These are phyloP conservation scores for Trichophyton rubrum DNA, from an alignment of 2,329 filamentous ascomycete species.

Conservation along the genomic window DNA sequence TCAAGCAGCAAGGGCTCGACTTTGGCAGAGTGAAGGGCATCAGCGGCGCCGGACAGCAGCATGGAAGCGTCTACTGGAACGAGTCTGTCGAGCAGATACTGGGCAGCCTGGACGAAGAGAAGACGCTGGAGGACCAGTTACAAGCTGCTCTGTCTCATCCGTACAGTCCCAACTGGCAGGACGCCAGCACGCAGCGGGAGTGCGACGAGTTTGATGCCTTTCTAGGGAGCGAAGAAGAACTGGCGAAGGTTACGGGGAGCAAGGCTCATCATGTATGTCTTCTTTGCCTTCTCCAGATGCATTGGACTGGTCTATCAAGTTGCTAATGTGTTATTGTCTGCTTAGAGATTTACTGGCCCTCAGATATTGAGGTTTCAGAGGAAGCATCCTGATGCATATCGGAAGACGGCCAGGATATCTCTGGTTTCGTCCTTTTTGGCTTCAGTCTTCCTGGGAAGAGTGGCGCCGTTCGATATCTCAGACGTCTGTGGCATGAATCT, in stretches of 20 bases:
- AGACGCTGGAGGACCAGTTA: constrained; percentile 61
- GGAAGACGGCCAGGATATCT: constrained; percentile 69
- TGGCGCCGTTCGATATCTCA: constrained; percentile 84
- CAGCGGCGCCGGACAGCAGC: constrained; percentile 90
- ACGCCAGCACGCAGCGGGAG: constrained; percentile 84
- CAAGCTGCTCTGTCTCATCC: constrained; percentile 63
- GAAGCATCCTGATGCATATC: constrained; percentile 69
- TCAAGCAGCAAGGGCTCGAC: constrained; percentile 58
- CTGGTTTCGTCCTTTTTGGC: constrained; percentile 93
- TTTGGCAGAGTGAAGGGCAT: constrained; percentile 66
- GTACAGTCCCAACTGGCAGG: constrained; percentile 94
- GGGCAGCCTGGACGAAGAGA: constrained; percentile 44
- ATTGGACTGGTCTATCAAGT: background rate
- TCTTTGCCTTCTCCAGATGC: too few species aligned
- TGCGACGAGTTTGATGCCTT: constrained; percentile 74
- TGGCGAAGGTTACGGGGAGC: constrained; percentile 77
- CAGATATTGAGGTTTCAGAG: constrained; percentile 83
- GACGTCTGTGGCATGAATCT: constrained; percentile 96
- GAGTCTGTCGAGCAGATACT: constrained; percentile 54
- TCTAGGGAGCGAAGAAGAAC: constrained; percentile 51
- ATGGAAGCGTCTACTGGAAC: constrained; percentile 93
- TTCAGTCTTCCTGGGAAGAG: constrained; percentile 69
- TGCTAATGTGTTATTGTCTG: background rate
- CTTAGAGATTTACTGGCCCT: constrained; percentile 83
- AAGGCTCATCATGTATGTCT: constrained; percentile 80